These are phyloP conservation scores for Boletus sp. DNA, from an alignment of 1,284 basidiomycete genomes.

Conservation along the genomic window DNA sequence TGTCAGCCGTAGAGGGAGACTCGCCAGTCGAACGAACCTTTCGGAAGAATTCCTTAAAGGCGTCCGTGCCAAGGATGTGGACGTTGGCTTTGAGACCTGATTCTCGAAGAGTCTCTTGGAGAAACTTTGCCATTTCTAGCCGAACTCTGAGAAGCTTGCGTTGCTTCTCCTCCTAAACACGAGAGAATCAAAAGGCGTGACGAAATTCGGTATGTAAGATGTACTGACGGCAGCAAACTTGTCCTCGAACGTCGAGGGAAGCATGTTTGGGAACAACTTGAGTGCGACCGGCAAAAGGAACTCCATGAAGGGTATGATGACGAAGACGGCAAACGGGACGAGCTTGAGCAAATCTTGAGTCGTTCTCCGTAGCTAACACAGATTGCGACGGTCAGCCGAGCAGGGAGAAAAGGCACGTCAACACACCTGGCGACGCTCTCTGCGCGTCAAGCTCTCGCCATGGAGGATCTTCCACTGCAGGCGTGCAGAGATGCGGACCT, in stretches of 20 bases:
- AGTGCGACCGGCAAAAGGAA: constrained; percentile 94
- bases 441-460: constrained; percentile 85
- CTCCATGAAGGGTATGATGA: constrained; percentile 98
- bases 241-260: constrained; percentile 97
- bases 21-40: constrained; percentile 97
- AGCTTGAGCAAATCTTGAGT: constrained; percentile 90
- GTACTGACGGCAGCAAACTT: constrained; percentile 81
- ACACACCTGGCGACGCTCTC: constrained; percentile 88
- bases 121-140: constrained; percentile 98
- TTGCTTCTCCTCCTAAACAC: constrained; percentile 88
- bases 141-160: constrained; percentile 92
- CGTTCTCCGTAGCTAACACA: constrained; percentile 77
- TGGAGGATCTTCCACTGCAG: constrained; percentile 91
- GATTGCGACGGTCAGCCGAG: constrained; percentile 4
- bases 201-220: too few relatives aligned
- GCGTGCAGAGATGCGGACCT: constrained; percentile 86
- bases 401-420: neutral
- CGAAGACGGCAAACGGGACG: constrained; percentile 92
- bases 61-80: constrained; percentile 88
- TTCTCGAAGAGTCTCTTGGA: constrained; percentile 95
- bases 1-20: constrained; percentile 81
- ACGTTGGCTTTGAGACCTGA: constrained; percentile 90
- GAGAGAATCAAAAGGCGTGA: neutral
- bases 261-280: constrained; percentile 98
- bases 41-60: constrained; percentile 99